Base-by-base conservation (phyloP, 1,284 basidiomycete genomes). In the Mycosarcoma maydis region DNA sequence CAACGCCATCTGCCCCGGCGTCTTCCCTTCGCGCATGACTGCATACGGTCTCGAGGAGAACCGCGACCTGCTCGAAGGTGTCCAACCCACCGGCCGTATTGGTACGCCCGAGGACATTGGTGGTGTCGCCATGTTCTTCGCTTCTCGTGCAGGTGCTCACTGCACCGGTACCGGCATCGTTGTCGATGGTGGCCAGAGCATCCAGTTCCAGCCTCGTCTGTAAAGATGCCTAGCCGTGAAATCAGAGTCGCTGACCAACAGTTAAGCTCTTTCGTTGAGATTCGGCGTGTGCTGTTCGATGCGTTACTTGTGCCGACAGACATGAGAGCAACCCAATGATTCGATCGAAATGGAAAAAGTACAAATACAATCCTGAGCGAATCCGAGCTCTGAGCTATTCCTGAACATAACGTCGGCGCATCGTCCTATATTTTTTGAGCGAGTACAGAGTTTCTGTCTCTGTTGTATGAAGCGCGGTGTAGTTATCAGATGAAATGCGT, bases 1-100 rank as follows among this genome's bases (percentile, higher is more conserved):
- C n/a, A 94, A 94, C 75, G 90, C 91, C 10, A 92, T 94, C 51
- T 85, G 87, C 49, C 91, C 91, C 4, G 90, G 82, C 9, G 84
- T 92, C 16, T 93, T 92, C 84, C 90, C 90, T 0, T 90, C 89
- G 49, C 90, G 89, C 82, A 94, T 94, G 92, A 94, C 92, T 1
- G 87, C 89, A 0, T 92, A 85, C 51, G 90, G 88, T 4, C 84
- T 92, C 73, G 65, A 57, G 33, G 86, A 88, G 74, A 85, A 83
- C 27, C 82, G 83, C 13, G 77, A 80, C 17, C 27, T 75, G 33
- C 61, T 79, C 42, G 77, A 80, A 42, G 70, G 59, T 7, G 62
- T 70, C 38, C 77, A 79, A 61, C 78, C 77, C 13, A 80, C 77
- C 11, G 78, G 81, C 46, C 88, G 91, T 6, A 83, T 87, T 45